Conservation (phyloP, 73 alveolate species). For the Uronychia binucleata region DNA sequence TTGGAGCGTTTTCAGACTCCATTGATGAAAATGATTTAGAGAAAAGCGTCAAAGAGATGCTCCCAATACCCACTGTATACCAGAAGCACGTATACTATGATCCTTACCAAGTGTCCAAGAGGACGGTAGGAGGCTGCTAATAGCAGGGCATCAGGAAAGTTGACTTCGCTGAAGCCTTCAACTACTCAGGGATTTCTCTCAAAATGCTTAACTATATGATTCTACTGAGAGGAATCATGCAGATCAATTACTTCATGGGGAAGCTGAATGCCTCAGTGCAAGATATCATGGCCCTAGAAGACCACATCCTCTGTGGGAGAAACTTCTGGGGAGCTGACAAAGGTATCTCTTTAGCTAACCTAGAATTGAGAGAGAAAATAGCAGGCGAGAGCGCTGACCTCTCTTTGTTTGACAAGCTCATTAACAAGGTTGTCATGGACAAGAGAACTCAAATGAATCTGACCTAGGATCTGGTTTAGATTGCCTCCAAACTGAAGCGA, state of each 20-base stretch:
- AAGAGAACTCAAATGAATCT: conserved; percentile 48
- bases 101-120: conserved; percentile 5
- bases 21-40: conserved; percentile 56
- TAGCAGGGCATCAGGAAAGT: conserved; percentile 9
- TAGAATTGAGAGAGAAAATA: neutral
- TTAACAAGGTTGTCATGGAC: conserved; percentile 47
- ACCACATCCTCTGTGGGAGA: conserved; percentile 22
- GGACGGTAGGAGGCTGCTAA: conserved; percentile 8
- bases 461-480: conserved; percentile 26
- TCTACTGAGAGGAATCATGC: conserved; percentile 20
- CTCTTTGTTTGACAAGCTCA: conserved; percentile 33
- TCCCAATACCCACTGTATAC: neutral
- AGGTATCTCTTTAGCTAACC: neutral
- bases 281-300: conserved; percentile 37
- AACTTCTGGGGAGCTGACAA: conserved; percentile 47
- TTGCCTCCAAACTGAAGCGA: neutral
- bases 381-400: neutral
- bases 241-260: conserved; percentile 25
- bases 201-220: conserved; percentile 31
- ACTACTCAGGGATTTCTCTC: conserved; percentile 4
- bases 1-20: neutral
- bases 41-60: conserved; percentile 16
- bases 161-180: conserved; percentile 39
- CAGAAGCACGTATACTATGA: conserved; percentile 8
- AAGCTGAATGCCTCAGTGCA: conserved; percentile 31